Evolutionary conservation across 1,139 yeast species (phyloP).

Genomic region (Yamadazyma spencermartinsiae): DNA sequence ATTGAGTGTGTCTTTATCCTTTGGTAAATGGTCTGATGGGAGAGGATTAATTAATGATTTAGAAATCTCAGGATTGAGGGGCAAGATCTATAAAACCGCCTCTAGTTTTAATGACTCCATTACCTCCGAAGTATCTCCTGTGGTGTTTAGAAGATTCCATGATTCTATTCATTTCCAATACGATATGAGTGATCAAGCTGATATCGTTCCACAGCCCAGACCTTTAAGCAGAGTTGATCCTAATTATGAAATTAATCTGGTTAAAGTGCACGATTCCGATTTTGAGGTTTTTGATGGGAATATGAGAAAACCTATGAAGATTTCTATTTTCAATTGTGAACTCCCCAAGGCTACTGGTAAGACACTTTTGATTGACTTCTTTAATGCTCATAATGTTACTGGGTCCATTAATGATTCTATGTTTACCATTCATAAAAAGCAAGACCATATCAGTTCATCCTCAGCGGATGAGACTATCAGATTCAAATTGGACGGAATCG

Average conservation of each 20-base stretch:
- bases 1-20: constrained; percentile 58
- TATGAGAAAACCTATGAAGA: constrained; percentile 39
- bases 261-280: constrained; percentile 57
- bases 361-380: constrained; percentile 61
- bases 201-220: constrained; percentile 14
- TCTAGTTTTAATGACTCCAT: neutral
- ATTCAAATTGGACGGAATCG: constrained; percentile 64
- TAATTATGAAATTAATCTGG: constrained; percentile 49
- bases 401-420: constrained; percentile 74
- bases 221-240: constrained; percentile 26
- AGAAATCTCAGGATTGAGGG: constrained; percentile 62
- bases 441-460: constrained; percentile 24
- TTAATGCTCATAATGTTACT: constrained; percentile 67
- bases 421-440: constrained; percentile 68
- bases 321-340: constrained; percentile 65
- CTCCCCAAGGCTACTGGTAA: constrained; percentile 59
- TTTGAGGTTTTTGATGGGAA: constrained; percentile 41
- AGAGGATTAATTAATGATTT: constrained; percentile 64
- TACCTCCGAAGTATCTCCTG: constrained; percentile 7
- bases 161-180: constrained; percentile 35
- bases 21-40: constrained; percentile 70
- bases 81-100: constrained; percentile 36
- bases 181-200: constrained; percentile 30
- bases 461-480: constrained; percentile 46
- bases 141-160: constrained; percentile 19